A percentile compares a stretch with the other conserved stretches of the same genome.
These are phyloP conservation scores for Myriangium duriaei DNA, from an alignment of 2,329 filamentous ascomycete genomes.

Conservation along the genomic window DNA sequence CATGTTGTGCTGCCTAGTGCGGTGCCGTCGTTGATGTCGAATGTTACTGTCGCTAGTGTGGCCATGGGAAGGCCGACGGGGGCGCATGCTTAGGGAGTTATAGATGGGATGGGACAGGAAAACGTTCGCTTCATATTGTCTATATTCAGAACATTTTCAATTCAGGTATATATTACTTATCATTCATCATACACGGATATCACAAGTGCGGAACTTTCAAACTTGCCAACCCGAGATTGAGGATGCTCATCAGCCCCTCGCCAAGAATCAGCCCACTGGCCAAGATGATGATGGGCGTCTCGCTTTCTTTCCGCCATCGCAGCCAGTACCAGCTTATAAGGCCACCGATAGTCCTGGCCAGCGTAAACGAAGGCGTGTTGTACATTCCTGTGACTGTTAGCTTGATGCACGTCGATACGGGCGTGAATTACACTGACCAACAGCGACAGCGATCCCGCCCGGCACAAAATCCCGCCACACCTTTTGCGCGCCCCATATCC, in stretches of 20 bases:
- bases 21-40: neutral
- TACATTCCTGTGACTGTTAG: conserved; percentile 60
- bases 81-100: no score
- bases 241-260: conserved; percentile 82
- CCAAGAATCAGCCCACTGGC: conserved; percentile 84
- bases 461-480: conserved; percentile 66
- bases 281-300: conserved; percentile 76
- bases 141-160: no score
- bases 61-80: neutral
- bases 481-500: conserved; percentile 43
- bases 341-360: conserved; percentile 76
- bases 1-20: no score
- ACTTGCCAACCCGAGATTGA: conserved; percentile 75
- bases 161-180: no score
- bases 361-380: conserved; percentile 89
- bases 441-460: conserved; percentile 88
- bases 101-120: no score
- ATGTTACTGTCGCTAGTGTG: neutral
- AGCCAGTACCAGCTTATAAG: conserved; percentile 68
- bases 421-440: conserved; percentile 45
- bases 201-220: conserved; percentile 58
- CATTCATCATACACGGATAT: no score
- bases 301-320: conserved; percentile 38
- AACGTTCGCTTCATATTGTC: no score
- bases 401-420: neutral